Evolutionary conservation across 176 grass and related monocot genomes (phyloP).

Genomic region (Eragrostis nindensis): DNA sequence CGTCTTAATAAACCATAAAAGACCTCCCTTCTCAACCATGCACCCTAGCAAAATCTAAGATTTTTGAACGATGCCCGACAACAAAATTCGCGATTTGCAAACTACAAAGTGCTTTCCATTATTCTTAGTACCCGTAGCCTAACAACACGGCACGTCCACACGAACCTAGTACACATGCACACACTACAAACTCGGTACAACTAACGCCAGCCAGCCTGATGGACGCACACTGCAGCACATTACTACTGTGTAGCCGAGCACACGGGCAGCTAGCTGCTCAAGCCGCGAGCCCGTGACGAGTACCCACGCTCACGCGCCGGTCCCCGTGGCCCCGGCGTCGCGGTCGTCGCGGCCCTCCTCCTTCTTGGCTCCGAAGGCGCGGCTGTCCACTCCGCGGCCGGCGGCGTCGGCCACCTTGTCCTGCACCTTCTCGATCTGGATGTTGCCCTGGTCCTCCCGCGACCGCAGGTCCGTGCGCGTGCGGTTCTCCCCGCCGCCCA

Average conservation of each 20-base stretch:
- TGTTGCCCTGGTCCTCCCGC: conserved; percentile 60
- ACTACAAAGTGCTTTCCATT: no score
- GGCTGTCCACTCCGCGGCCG: conserved; percentile 26
- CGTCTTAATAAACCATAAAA: no score
- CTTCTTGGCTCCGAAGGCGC: conserved; percentile 34
- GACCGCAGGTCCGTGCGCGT: conserved; percentile 53
- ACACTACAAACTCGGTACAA: neutral
- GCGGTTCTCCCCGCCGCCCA: conserved; percentile 58
- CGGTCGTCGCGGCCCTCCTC: conserved; percentile 13
- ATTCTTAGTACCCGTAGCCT: no score
- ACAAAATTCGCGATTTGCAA: no score
- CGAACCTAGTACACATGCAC: neutral
- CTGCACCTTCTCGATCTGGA: conserved; percentile 70
- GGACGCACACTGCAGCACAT: neutral
- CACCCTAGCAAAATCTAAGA: no score
- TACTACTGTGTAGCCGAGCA: neutral
- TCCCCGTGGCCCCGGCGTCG: conserved; percentile 33
- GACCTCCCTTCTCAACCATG: no score
- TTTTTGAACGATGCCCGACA: no score
- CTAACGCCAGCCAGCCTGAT: neutral
- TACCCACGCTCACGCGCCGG: conserved; percentile 24
- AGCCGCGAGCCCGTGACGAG: neutral
- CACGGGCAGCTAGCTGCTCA: neutral
- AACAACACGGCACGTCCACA: no score
- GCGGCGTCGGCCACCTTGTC: conserved; percentile 63